Evolutionary conservation across 495 filamentous ascomycete genomes (phyloP).

Genomic region (Talaromyces liani): DNA sequence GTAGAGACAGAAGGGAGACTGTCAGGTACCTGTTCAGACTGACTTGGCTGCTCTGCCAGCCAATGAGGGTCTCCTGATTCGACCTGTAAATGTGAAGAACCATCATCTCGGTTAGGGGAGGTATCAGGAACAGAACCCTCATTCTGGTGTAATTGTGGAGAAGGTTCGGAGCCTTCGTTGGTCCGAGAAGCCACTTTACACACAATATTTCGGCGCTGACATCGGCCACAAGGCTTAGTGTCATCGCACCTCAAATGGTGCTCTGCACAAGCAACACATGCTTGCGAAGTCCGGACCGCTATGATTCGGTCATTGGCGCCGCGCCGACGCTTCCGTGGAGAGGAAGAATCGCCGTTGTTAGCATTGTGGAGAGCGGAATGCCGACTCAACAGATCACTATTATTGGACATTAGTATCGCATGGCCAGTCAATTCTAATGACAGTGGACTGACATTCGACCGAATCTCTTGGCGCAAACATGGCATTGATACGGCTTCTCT

Average conservation of each 20-base stretch:
- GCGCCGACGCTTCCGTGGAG: slow-evolving; percentile 31
- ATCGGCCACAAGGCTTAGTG: slow-evolving; percentile 38
- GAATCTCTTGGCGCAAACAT: slow-evolving; percentile 48
- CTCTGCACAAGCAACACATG: slow-evolving; percentile 44
- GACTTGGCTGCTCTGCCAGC: neutral
- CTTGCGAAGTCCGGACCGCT: slow-evolving; percentile 46
- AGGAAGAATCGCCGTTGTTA: slow-evolving; percentile 17
- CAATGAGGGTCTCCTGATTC: neutral
- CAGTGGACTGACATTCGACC: slow-evolving; percentile 32
- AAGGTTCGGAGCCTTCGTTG: neutral
- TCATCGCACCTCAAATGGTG: slow-evolving; percentile 51
- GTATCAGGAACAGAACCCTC: neutral
- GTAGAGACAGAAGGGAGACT: neutral
- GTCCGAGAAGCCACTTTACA: slow-evolving; percentile 31
- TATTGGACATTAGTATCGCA: neutral
- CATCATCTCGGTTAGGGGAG: neutral
- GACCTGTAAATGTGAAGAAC: neutral
- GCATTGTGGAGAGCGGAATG: slow-evolving; percentile 46
- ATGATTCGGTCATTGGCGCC: slow-evolving; percentile 31
- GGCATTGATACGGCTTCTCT: slow-evolving; percentile 42
- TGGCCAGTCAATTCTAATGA: neutral
- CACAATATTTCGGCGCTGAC: slow-evolving; percentile 33
- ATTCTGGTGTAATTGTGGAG: neutral
- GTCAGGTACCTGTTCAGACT: neutral
- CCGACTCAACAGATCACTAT: slow-evolving; percentile 44